These are phyloP conservation scores for Picea sitchensis DNA, from an alignment of 75 land plant genomes.

Conservation along the genomic window DNA sequence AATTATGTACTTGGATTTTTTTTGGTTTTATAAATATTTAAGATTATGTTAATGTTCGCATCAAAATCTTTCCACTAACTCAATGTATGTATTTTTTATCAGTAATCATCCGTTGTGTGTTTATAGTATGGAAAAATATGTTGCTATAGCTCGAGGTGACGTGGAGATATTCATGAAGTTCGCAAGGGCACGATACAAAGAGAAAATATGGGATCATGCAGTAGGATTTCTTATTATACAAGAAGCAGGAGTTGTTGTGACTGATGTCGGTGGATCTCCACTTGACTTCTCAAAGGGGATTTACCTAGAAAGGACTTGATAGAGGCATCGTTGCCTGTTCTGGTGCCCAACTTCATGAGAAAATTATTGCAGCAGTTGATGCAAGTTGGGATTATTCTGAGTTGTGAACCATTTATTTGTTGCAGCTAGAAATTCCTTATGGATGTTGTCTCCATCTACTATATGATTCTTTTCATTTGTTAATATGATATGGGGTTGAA, in stretches of 20 bases:
- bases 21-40: background rate
- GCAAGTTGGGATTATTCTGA: constrained; percentile 88
- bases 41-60: background rate
- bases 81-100: constrained; percentile 9
- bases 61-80: background rate
- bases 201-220: constrained; percentile 99
- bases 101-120: constrained; percentile 84
- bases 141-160: constrained; percentile 94
- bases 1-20: background rate
- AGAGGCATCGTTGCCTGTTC: constrained; percentile 85
- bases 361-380: constrained; percentile 75
- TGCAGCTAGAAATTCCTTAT: constrained; percentile 1
- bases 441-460: background rate
- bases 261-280: constrained; percentile 84
- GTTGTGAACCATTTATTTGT: constrained; percentile 29
- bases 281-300: constrained; percentile 84
- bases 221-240: constrained; percentile 87
- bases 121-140: constrained; percentile 96
- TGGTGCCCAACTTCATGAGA: constrained; percentile 65
- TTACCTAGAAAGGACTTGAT: constrained; percentile 78
- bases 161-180: constrained; percentile 96
- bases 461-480: background rate
- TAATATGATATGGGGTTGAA: background rate
- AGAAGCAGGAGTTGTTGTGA: constrained; percentile 96
- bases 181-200: constrained; percentile 89